phyloP scores from a whole-genome alignment of 192 early-diverging fungal genomes.

The Backusella parvicylindrica region DNA sequence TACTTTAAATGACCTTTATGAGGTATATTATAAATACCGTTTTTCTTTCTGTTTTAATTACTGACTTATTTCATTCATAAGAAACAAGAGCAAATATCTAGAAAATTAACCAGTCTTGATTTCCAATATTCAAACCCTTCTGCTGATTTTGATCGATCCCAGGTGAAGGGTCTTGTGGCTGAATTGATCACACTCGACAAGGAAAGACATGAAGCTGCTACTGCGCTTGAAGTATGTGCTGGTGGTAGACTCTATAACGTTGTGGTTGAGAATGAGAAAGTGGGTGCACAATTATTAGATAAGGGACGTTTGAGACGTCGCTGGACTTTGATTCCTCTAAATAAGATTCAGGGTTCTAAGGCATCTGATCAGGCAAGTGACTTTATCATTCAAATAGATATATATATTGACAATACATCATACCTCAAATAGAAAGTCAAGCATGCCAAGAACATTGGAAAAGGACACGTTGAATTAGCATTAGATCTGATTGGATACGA shows the following conservation, averaged over 20 bases:
- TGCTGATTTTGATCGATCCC: slow-evolving; percentile 82
- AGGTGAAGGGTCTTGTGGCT: slow-evolving; percentile 93
- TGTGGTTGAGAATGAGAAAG: slow-evolving; percentile 86
- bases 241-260: slow-evolving; percentile 93
- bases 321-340: slow-evolving; percentile 93
- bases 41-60: no score
- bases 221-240: slow-evolving; percentile 94
- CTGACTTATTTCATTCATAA: no score
- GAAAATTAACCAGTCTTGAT: slow-evolving; percentile 59
- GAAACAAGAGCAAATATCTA: slow-evolving; percentile 47
- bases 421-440: slow-evolving; percentile 48
- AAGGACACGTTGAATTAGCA: slow-evolving; percentile 88
- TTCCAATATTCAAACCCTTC: slow-evolving; percentile 84
- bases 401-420: background rate
- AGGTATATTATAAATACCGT: no score
- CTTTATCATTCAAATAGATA: background rate
- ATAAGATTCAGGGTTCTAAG: slow-evolving; percentile 76
- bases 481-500: slow-evolving; percentile 81
- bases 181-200: slow-evolving; percentile 78
- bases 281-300: slow-evolving; percentile 78
- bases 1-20: slow-evolving; percentile 28
- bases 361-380: slow-evolving; percentile 46
- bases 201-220: slow-evolving; percentile 59
- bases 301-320: slow-evolving; percentile 73
- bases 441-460: slow-evolving; percentile 76